Evolutionary conservation across 306 rosid genomes (phyloP).

Genomic region (Lathyrus sativus): DNA sequence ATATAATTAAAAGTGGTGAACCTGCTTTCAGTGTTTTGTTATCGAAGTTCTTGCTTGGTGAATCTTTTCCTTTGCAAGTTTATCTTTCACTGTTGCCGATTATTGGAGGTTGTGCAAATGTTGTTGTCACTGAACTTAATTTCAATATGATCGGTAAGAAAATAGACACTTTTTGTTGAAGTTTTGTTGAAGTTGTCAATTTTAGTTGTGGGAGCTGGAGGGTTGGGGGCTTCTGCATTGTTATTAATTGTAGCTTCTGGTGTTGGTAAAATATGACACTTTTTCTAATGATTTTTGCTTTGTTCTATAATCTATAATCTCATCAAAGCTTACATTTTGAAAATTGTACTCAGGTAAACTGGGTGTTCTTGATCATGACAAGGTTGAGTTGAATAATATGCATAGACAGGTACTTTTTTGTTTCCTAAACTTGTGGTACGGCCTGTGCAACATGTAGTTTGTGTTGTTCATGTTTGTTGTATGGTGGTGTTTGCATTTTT

Average conservation of each 20-base stretch:
- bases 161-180: too few relatives aligned
- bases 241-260: slow-evolving; percentile 89
- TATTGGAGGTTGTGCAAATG: slow-evolving; percentile 78
- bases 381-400: too few relatives aligned
- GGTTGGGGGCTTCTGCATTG: slow-evolving; percentile 91
- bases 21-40: slow-evolving; percentile 89
- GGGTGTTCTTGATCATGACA: too few relatives aligned
- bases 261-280: slow-evolving; percentile 59
- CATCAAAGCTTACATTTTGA: too few relatives aligned
- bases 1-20: slow-evolving; percentile 81
- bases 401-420: too few relatives aligned
- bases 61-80: slow-evolving; percentile 63
- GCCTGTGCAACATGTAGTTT: too few relatives aligned
- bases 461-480: too few relatives aligned
- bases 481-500: too few relatives aligned
- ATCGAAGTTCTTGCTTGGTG: slow-evolving; percentile 68
- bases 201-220: slow-evolving; percentile 95
- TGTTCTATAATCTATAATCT: not conserved
- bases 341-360: too few relatives aligned
- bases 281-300: not conserved
- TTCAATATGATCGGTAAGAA: slow-evolving; percentile 74
- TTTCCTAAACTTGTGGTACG: too few relatives aligned
- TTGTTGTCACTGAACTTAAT: slow-evolving; percentile 79
- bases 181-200: slow-evolving; percentile 75
- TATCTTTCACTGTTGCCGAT: slow-evolving; percentile 74